Base-by-base conservation (phyloP, 108 stramenopile species). In the Nitzschia putrida region DNA sequence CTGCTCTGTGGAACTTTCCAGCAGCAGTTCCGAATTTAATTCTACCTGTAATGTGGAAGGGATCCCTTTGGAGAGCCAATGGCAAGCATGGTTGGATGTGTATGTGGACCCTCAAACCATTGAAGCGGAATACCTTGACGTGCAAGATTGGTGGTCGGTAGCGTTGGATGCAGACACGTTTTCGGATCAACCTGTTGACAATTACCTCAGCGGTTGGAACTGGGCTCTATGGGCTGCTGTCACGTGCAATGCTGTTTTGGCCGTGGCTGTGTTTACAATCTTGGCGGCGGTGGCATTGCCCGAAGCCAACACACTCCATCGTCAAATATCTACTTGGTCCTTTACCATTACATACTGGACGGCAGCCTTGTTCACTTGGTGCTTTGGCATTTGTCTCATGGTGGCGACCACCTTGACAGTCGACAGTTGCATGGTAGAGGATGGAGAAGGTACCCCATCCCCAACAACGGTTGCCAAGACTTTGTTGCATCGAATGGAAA, bases 191-290 rank as follows among this genome's bases (percentile, higher is more conserved):
- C 61, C 61, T 2, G 44, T 63, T 4, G 21, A 63, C 14, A 9
- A 45, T 0, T 18, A n/a, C 9, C 23, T 63, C 20, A 20, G 40
- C 8, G 44, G 61, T 1, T 63, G 61, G 61, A 63, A 63, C 24
- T 63, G 61, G 61, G 61, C 44, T 12, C 8, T 63, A 1, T 63
- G 61, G 61, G 61, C 61, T 2, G 61, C 61, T 23, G 42, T 63
- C 14, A 39, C 61, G 0, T 63, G 61, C 43, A 63, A 63, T 24
- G 10, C 22, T 7, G 12, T 63, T 1, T 24, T 63, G 16, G 14
- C 44, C 14, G 21, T 63, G 43, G 43, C 21, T 4, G 61, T 39
- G 3, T 24, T 63, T 44, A 12, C 61, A 3, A 63, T 63, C 45
- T 45, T 63, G 43, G 61, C 44, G 8, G 61, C 44, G 2, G 44